Evolutionary conservation across 2,329 filamentous ascomycete species (phyloP).

Genomic region (Allantophomopsis cytisporea): DNA sequence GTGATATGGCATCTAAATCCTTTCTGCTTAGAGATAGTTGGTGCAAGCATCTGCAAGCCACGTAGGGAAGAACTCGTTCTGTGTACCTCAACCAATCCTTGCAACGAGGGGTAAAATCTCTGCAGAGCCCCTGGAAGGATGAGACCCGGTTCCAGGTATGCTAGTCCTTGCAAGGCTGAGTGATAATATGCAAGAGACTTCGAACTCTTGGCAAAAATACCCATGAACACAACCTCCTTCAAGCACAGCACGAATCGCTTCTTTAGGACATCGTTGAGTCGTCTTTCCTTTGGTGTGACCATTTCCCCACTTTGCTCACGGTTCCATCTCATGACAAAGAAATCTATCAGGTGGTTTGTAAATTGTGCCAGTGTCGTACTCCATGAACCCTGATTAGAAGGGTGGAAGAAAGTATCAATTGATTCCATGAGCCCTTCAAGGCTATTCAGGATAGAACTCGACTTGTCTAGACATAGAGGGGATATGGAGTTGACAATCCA

Average conservation of each 20-base stretch:
- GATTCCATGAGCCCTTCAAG: constrained; percentile 88
- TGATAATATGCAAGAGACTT: constrained; percentile 88
- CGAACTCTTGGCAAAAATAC: constrained; percentile 89
- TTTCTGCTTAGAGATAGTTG: constrained; percentile 82
- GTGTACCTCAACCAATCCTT: constrained; percentile 94
- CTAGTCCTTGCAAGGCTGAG: constrained; percentile 75
- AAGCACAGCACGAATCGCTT: constrained; percentile 79
- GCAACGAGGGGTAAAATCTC: constrained; percentile 91
- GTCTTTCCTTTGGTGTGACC: constrained; percentile 67
- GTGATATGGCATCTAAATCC: constrained; percentile 97
- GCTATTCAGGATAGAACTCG: constrained; percentile 68
- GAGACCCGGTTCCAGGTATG: constrained; percentile 80
- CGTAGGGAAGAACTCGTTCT: constrained; percentile 88
- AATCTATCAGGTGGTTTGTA: constrained; percentile 84
- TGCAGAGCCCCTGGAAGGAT: constrained; percentile 89
- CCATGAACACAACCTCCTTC: constrained; percentile 94
- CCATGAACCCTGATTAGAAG: constrained; percentile 89
- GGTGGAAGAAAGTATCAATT: constrained; percentile 97
- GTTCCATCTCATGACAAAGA: constrained; percentile 97
- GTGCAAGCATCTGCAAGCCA: constrained; percentile 81
- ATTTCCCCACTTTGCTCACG: constrained; percentile 87
- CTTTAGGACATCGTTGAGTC: constrained; percentile 69
- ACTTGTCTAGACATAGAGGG: constrained; percentile 62
- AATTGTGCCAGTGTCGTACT: constrained; percentile 82
- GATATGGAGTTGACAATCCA: constrained; percentile 92